These are phyloP conservation scores for Haberlea rhodopensis DNA, from an alignment of 257 asterid species.

Conservation along the genomic window DNA sequence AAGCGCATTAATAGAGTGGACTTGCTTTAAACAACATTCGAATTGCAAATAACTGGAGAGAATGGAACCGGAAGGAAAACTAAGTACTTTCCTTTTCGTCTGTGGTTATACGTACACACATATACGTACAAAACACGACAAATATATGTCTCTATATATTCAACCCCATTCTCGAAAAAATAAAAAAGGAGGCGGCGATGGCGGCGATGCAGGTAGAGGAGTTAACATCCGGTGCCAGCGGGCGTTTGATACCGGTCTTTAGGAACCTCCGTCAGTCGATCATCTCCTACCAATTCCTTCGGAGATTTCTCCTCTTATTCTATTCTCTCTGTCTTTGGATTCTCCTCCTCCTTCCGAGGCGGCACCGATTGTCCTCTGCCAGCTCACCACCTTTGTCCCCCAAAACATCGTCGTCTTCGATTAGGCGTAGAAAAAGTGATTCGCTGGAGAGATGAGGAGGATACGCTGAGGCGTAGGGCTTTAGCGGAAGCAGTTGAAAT, in stretches of 20 bases:
- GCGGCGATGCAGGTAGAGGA: conserved; percentile 68
- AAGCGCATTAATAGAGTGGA: too few species aligned
- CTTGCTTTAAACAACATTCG: too few species aligned
- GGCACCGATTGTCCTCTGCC: conserved; percentile 45
- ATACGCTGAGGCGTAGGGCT: conserved; percentile 84
- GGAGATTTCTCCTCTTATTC: conserved; percentile 39
- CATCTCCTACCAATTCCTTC: conserved; percentile 49
- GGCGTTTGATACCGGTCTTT: conserved; percentile 85
- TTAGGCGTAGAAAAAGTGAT: conserved; percentile 55
- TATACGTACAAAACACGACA: not conserved
- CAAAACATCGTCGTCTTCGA: conserved; percentile 32
- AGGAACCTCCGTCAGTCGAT: conserved; percentile 62
- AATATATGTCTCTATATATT: too few species aligned
- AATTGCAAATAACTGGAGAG: conserved; percentile 34
- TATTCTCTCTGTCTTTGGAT: conserved; percentile 77
- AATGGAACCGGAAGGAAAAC: conserved; percentile 27
- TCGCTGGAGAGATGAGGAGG: conserved; percentile 85
- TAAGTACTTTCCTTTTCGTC: conserved; percentile 19
- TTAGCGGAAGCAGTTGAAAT: conserved; percentile 81
- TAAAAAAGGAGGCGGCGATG: conserved; percentile 52
- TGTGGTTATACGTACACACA: not conserved
- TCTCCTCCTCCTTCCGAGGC: conserved; percentile 60
- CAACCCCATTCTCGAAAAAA: not conserved
- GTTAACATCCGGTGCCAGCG: conserved; percentile 98
- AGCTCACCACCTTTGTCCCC: conserved; percentile 67